These are phyloP conservation scores for Solanum neorickii DNA, from an alignment of 257 asterid genomes.

Conservation along the genomic window DNA sequence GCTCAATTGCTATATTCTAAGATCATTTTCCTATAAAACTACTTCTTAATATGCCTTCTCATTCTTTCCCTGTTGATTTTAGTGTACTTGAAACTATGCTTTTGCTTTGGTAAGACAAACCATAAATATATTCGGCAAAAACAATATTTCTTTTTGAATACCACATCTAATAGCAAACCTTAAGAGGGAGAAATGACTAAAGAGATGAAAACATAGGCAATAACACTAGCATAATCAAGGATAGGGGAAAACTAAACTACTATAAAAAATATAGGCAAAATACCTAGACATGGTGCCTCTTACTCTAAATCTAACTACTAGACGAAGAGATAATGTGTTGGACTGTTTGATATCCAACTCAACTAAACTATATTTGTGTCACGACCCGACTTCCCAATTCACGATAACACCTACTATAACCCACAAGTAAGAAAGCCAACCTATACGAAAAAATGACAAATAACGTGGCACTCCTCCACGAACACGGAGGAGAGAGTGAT, in stretches of 20 bases:
- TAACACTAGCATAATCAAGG: background rate
- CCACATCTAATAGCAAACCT: background rate
- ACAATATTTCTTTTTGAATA: background rate
- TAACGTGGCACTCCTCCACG: too few relatives aligned
- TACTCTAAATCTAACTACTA: background rate
- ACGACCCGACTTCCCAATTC: too few relatives aligned
- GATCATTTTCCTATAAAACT: too few relatives aligned
- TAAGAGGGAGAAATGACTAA: background rate
- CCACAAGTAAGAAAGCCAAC: too few relatives aligned
- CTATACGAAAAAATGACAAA: too few relatives aligned
- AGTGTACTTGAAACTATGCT: too few relatives aligned
- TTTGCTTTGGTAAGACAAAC: too few relatives aligned
- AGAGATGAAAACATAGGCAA: background rate
- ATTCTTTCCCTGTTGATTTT: too few relatives aligned
- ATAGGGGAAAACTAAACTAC: background rate
- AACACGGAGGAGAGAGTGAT: too few relatives aligned
- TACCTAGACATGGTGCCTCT: background rate
- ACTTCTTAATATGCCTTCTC: too few relatives aligned
- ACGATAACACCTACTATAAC: too few relatives aligned
- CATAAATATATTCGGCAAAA: background rate
- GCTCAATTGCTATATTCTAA: too few relatives aligned
- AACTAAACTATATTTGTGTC: background rate
- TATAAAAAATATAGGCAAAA: background rate
- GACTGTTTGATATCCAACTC: background rate
- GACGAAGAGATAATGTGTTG: background rate